Evolutionary conservation across 2,329 filamentous ascomycete genomes (phyloP), one percentile per base, ranked within the genome.

Genomic region (Colletotrichum sp.): DNA sequence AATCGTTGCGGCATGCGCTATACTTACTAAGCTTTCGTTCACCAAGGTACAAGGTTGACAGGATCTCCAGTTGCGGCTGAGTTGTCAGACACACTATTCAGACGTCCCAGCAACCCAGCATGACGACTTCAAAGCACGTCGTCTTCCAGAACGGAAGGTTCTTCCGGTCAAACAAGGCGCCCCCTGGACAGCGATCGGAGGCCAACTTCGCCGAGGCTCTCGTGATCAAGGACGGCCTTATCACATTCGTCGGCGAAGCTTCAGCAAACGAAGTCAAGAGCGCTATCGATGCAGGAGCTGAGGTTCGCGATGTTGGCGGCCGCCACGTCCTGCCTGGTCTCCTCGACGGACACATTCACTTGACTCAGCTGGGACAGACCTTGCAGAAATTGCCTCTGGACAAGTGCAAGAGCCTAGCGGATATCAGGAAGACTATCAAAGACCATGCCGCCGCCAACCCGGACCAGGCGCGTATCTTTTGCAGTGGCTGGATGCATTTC

Each of bases 271-370:
- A 77, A 13, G 57, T 77, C 36, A 52, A 72, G 4, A 68, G 78
- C 2, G 84, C 83, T 6, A 79, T 78, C 44, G 70, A 77, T 5
- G 74, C 76, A 5, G 82, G 80, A 18, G 71, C 68, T 28, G 62
- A 68, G 26, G 36, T 75, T 8, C 72, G 69, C 39, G 72, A 75
- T 18, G 69, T 89, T 24, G 77, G 78, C 15, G 85, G 85, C 44
- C 83, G 79, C 65, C 85, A 86, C 10, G 84, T 91, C 8, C 82
- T 92, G 3, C 90, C 90, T 0, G 88, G 89, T 8, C 91, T 91
- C 79, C 86, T 92, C 66, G 90, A 92, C 78, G 90, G 89, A 0
- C 90, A 92, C 79, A 89, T 90, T 84, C 90, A 92, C 80, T 84
- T 92, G 15, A 84, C 91, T 57, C 85, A 90, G 63, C 86, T 91